Percentiles rank a stretch among this genome's conserved stretches.
These are phyloP conservation scores for Penicillium macrosclerotiorum DNA, from an alignment of 495 filamentous ascomycete species.

Conservation along the genomic window DNA sequence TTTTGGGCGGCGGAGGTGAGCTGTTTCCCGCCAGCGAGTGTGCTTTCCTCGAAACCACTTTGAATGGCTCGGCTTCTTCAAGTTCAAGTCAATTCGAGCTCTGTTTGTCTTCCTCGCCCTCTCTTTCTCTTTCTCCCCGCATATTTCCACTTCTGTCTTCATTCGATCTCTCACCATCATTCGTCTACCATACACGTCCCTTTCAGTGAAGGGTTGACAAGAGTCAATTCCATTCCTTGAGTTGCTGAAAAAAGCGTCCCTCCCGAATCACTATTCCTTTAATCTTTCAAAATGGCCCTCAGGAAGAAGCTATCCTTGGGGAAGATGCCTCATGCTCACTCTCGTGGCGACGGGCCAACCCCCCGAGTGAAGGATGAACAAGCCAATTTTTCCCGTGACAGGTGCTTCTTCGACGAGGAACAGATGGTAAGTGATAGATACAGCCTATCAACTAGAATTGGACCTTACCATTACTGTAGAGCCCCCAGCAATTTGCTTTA, in stretches of 20 bases:
- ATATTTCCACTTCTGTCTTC: no score
- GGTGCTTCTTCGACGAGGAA: not conserved
- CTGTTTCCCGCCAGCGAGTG: no score
- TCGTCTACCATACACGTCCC: not conserved
- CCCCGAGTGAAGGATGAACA: not conserved
- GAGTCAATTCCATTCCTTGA: not conserved
- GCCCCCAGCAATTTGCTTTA: conserved; percentile 17
- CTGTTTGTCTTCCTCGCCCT: no score
- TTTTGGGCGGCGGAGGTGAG: no score
- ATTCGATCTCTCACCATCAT: no score
- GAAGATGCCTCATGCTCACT: not conserved
- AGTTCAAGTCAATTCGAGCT: no score
- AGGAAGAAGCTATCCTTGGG: not conserved
- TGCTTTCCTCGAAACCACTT: not conserved
- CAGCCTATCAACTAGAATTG: no score
- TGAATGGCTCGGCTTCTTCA: not conserved
- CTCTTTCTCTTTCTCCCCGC: not conserved
- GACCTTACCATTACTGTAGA: no score
- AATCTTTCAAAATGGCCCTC: not conserved
- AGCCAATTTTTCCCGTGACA: not conserved
- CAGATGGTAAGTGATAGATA: not conserved
- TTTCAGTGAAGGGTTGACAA: not conserved
- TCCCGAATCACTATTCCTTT: not conserved
- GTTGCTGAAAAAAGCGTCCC: not conserved
- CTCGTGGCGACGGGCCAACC: not conserved